Evolutionary conservation across 345 rosid genomes (phyloP), one percentile per base, ranked within the genome.

Genomic region (Populus pruinosa): DNA sequence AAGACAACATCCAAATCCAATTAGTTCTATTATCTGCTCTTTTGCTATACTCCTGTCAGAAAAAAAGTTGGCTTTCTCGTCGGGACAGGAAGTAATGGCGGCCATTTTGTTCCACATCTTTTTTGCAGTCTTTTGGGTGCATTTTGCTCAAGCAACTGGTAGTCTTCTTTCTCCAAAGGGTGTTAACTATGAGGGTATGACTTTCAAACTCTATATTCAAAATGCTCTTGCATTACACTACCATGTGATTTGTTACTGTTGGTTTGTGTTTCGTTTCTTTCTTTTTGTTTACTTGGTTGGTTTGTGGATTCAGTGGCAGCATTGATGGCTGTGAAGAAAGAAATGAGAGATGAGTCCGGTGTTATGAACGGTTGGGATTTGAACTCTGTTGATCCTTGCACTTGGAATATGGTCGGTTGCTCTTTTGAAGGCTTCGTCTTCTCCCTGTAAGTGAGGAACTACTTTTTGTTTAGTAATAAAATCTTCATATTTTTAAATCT

Each of bases 311-410:
- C 78, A 95, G 99, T 93, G 79, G 93, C 99, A 66, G 97, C 97
- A 21, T 87, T 95, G 79, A 93, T 95, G 98, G 86, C 96, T 55
- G 77, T 95, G 85, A 95, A 92, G 91, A 89, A 74, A 67, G 91
- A 90, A 78, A 88, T 95, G 92, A 80, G 69, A 86, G 99, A 93
- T 84, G 86, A 79, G 23, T 73, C 59, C 61, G 67, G 72, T 55
- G 99, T 88, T 43, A 83, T 93, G 92, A 85, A 82, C 9, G 98
- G 94, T 67, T 95, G 99, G 98, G 98, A 95, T 86, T 88, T 93
- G 69, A 92, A 93, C 87, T 95, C 99, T 3, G 99, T 95, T 81
- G 99, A 95, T 83, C 97, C 99, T 36, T 95, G 99, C 82, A 93
- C 99, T 78, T 95, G 99, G 99, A 89, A 84, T 80, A 95, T 92